Evolutionary conservation across 202 grass and related monocot species (phyloP), one percentile per base, ranked within the genome.

Genomic region (Hordeum pubiflorum): DNA sequence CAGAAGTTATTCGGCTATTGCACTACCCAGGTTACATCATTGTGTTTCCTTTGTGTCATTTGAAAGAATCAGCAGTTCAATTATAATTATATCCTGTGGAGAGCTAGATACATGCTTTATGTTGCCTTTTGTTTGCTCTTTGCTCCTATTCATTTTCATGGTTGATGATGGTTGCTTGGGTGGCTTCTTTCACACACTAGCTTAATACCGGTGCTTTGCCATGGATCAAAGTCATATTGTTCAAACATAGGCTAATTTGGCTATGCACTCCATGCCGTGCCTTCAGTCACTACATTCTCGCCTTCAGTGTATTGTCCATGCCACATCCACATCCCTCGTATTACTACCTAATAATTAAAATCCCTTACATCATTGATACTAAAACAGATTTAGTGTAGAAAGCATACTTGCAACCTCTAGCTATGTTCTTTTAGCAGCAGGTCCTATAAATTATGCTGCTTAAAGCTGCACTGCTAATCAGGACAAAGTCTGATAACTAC

Each of bases 1-100:
- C 68, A 37, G 50, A 58, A 69, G 66, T 86, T 87, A 59, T 97
- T 84, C 89, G 86, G 50, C 43, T 94, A 58, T 83, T 97, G 83
- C 91, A 92, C 89, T 97, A 94, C 62, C 91, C 87, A 87, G 91
- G 94, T 92, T 73, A 87, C 21, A 64, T 15, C 59, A 18, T 36
- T 71, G 5, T 57, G 39, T 73, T 81, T 75, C 18, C 41, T 66
- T 67, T 39, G 17, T 78, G 55, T 79, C 10, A 52, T 74, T 60
- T 13, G 48, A 38, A 66, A 31, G 34, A 57, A 44, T 55, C 2
- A 64, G 41, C 78, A 63, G 58, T 78, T 87, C 3, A 64, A 46
- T 33, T 87, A 1, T 43, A 83, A 65, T 73, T 24, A 48, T 65
- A 36, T 72, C 58, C 58, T n/a, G 18, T 22, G 22, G 17, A 22